Evolutionary conservation across 352 stramenopile species (phyloP).

Genomic region (Globisporangium rhizosaccharum): DNA sequence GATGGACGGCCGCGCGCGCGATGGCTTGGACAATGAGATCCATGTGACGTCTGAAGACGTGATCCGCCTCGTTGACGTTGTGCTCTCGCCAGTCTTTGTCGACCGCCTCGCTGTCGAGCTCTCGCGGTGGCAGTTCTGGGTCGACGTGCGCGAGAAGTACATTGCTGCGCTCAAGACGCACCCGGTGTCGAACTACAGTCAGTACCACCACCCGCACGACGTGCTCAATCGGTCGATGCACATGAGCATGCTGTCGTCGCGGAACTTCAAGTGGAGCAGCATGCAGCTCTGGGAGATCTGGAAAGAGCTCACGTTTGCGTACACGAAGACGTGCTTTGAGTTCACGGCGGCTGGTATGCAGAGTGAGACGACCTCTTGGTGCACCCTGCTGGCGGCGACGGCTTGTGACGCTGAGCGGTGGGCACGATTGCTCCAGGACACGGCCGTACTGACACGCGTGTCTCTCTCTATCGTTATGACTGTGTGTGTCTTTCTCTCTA

Average conservation of each 20-base stretch:
- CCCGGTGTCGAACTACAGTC: conserved; percentile 16
- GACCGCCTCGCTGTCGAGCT: conserved; percentile 55
- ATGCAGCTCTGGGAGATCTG: conserved; percentile 84
- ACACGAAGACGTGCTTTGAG: conserved; percentile 79
- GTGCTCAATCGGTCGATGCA: conserved; percentile 3
- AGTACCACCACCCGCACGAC: conserved; percentile 6
- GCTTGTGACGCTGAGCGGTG: conserved; percentile 14
- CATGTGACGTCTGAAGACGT: conserved; percentile 69
- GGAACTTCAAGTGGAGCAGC: conserved; percentile 72
- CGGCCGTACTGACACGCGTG: conserved; percentile 17
- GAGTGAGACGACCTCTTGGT: conserved; percentile 39
- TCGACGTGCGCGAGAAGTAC: conserved; percentile 72
- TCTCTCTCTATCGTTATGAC: conserved; percentile 4
- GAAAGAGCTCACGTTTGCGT: conserved; percentile 77
- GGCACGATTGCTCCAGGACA: neutral
- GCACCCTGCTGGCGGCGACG: conserved; percentile 8
- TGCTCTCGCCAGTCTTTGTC: conserved; percentile 67
- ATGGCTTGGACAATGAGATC: conserved; percentile 39
- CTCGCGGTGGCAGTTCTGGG: conserved; percentile 78
- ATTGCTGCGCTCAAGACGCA: conserved; percentile 33
- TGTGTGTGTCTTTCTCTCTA: conserved; percentile 19
- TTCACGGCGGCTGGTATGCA: conserved; percentile 83
- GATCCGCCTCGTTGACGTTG: conserved; percentile 68
- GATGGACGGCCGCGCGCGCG: conserved; percentile 15
- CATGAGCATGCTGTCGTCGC: conserved; percentile 24